Conservation (phyloP, 164 flowering plant species). For the Pachysandra terminalis region DNA sequence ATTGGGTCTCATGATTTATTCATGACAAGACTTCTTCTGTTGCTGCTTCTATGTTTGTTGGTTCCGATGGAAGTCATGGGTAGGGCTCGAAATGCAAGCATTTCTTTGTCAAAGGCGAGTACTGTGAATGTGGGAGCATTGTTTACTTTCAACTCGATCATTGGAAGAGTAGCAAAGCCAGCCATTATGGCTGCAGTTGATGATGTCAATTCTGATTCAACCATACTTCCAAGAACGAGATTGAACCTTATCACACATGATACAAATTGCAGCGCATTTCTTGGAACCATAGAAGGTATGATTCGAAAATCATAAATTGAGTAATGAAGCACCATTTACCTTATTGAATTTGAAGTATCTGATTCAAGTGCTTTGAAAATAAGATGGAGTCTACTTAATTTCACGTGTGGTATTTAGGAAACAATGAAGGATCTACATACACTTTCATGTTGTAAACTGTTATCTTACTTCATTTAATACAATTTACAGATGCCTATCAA, state of each 20-base stretch:
- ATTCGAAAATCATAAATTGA: not conserved
- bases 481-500: no score
- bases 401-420: no score
- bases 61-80: conserved; percentile 23
- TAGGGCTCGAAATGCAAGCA: conserved; percentile 24
- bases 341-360: not conserved
- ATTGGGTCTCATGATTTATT: conserved; percentile 2
- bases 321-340: not conserved
- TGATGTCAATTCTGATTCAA: conserved; percentile 69
- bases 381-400: no score
- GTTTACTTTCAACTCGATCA: conserved; percentile 53
- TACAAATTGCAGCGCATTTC: conserved; percentile 73
- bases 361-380: no score
- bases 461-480: no score
- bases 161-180: conserved; percentile 57
- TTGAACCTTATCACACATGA: conserved; percentile 45
- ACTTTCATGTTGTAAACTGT: no score
- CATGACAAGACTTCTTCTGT: conserved; percentile 16
- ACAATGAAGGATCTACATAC: no score
- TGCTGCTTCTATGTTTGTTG: conserved; percentile 21
- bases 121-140: conserved; percentile 64
- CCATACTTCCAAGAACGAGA: conserved; percentile 43
- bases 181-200: conserved; percentile 68
- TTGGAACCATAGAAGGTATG: conserved; percentile 75
- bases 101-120: conserved; percentile 29